Conservation (phyloP, 1,284 basidiomycete genomes). For the Chiua sp. region DNA sequence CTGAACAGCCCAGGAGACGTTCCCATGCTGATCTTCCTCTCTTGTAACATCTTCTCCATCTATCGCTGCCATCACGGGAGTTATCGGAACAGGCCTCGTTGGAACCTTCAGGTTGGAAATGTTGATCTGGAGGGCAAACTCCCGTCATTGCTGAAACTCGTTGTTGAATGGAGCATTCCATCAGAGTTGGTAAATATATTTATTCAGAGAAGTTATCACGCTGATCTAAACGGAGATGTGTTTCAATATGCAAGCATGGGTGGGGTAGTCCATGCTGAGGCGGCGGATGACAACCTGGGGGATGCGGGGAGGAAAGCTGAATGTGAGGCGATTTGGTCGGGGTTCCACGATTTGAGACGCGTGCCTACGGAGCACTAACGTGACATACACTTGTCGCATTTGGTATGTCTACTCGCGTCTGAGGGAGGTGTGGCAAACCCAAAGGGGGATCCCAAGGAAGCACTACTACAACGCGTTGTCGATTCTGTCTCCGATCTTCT, state of each 20-base stretch:
- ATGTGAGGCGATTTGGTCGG: not conserved
- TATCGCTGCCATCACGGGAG: too few species aligned
- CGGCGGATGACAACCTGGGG: too few species aligned
- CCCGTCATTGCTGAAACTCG: not conserved
- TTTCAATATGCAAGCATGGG: not conserved
- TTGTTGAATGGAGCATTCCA: not conserved
- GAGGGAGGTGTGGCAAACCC: not conserved
- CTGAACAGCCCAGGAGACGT: not conserved
- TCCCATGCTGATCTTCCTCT: too few species aligned
- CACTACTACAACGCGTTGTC: too few species aligned
- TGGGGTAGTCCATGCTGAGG: too few species aligned
- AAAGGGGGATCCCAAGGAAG: not conserved
- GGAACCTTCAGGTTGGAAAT: too few species aligned
- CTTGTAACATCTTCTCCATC: not conserved
- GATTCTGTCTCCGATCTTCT: not conserved
- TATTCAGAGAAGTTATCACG: not conserved
- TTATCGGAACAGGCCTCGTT: too few species aligned
- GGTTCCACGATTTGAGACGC: too few species aligned
- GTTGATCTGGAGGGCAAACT: too few species aligned
- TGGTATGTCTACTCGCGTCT: not conserved
- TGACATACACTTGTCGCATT: too few species aligned
- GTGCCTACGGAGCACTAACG: too few species aligned
- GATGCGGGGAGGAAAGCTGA: not conserved
- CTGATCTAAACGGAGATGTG: too few species aligned
- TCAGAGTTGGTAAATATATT: not conserved